Conservation (phyloP, 257 asterid species). For the Coffea canephora region DNA sequence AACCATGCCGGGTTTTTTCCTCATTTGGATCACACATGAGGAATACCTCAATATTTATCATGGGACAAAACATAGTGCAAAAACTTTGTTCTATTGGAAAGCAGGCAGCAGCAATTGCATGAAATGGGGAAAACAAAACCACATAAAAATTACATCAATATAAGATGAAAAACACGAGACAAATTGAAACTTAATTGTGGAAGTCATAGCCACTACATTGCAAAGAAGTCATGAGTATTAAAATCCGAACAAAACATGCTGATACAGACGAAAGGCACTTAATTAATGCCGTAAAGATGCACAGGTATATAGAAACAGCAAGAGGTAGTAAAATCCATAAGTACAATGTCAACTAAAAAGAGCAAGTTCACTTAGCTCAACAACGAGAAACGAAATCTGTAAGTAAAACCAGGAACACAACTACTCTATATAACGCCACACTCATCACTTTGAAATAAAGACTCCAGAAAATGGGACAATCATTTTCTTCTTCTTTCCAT, state of each 20-base stretch:
- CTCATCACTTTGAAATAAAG: too few species aligned
- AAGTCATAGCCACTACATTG: not conserved
- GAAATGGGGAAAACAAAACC: not conserved
- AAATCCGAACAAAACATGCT: not conserved
- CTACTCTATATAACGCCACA: too few species aligned
- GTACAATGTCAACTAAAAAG: not conserved
- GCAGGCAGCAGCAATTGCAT: not conserved
- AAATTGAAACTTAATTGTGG: not conserved
- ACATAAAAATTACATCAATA: not conserved
- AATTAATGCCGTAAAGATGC: not conserved
- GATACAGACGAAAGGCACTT: not conserved
- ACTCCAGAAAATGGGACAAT: too few species aligned
- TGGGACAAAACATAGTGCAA: not conserved
- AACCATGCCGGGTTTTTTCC: not conserved
- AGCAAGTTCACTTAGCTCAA: not conserved
- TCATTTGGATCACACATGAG: not conserved
- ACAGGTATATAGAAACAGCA: not conserved
- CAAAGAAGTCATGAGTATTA: not conserved
- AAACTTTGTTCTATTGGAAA: not conserved
- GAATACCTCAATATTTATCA: not conserved
- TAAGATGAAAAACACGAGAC: not conserved
- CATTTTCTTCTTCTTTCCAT: too few species aligned
- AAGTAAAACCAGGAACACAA: too few species aligned
- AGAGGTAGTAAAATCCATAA: not conserved
- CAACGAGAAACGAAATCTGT: not conserved